phyloP scores from a whole-genome alignment of 352 stramenopile genomes.

The Phytophthora colocasiae region DNA sequence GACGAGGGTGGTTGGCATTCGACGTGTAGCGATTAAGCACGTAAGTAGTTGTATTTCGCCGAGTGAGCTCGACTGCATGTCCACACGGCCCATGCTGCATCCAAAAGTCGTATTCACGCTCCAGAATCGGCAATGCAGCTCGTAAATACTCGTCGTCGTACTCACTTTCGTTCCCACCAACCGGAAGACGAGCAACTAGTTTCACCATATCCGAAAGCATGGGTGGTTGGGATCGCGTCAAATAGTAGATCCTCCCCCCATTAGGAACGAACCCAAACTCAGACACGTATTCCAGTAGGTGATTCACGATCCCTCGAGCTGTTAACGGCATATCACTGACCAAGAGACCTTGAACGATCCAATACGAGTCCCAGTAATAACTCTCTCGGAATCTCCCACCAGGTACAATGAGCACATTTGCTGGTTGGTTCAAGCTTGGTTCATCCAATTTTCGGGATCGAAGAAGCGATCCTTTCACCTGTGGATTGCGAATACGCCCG shows the following conservation, averaged over 20 bases:
- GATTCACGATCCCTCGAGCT: conserved; percentile 81
- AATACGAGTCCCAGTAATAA: conserved; percentile 96
- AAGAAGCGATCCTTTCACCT: conserved; percentile 67
- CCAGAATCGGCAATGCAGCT: conserved; percentile 64
- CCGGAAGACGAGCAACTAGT: conserved; percentile 49
- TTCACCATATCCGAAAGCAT: conserved; percentile 91
- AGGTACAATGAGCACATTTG: conserved; percentile 85
- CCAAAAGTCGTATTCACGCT: conserved; percentile 88
- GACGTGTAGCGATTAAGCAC: conserved; percentile 87
- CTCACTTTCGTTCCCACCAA: conserved; percentile 46
- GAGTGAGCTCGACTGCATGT: conserved; percentile 63
- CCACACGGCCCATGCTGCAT: conserved; percentile 74
- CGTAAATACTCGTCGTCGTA: conserved; percentile 65
- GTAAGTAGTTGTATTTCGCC: conserved; percentile 39
- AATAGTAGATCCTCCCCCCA: conserved; percentile 91
- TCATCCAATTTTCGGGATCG: conserved; percentile 48
- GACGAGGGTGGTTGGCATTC: conserved; percentile 73
- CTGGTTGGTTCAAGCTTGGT: conserved; percentile 38
- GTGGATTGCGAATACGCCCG: conserved; percentile 56
- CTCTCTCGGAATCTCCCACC: conserved; percentile 92
- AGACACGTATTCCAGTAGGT: conserved; percentile 88
- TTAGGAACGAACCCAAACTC: conserved; percentile 92
- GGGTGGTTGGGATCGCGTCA: conserved; percentile 90
- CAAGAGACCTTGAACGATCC: conserved; percentile 90
- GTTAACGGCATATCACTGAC: conserved; percentile 85